Evolutionary conservation across 352 stramenopile genomes (phyloP), one percentile per base, ranked within the genome.

Genomic region (Pythium biforme): DNA sequence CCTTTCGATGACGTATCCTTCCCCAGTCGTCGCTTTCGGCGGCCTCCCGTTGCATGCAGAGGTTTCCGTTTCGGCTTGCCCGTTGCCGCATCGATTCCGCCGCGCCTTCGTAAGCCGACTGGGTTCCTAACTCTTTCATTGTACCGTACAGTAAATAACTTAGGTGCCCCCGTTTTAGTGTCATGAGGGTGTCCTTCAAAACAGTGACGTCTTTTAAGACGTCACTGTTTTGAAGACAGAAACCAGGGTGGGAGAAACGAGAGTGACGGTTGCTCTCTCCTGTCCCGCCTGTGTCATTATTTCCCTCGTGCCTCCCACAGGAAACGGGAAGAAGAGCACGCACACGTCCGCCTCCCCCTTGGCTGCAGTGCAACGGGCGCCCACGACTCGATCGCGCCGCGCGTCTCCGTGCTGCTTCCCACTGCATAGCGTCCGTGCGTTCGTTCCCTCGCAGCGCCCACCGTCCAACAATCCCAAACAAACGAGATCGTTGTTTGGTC

Each of bases 251-350:
- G 11, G 25, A 39, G 52, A 50, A 50, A 15, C 20, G 4, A 37
- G 62, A 69, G 48, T 69, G 62, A 60, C 64, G 45, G 55, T 70
- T 34, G 9, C n/a, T 59, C 17, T 45, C 31, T 11, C 26, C 12
- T 59, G 62, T 55, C 62, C 62, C 49, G 62, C 55, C 43, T 69
- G 49, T 60, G 62, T 69, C 54, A 69, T 45, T 59, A 55, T 41
- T 60, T 65, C 58, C 31, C 31, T 57, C 26, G 34, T 6, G 20
- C 14, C 26, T 50, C 19, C 22, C 29, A 55, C 29, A 62, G n/a
- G 41, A 62, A 62, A 62, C 55, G 55, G 62, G 62, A 69, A 69
- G 41, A 64, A 41, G 37, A 37, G 23, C 23, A 54, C 26, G 48
- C 17, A 26, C 25, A 39, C 31, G 10, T n/a, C 37, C 2, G 37